phyloP scores from a whole-genome alignment of 345 rosid species.

The Hypericum androsaemum region DNA sequence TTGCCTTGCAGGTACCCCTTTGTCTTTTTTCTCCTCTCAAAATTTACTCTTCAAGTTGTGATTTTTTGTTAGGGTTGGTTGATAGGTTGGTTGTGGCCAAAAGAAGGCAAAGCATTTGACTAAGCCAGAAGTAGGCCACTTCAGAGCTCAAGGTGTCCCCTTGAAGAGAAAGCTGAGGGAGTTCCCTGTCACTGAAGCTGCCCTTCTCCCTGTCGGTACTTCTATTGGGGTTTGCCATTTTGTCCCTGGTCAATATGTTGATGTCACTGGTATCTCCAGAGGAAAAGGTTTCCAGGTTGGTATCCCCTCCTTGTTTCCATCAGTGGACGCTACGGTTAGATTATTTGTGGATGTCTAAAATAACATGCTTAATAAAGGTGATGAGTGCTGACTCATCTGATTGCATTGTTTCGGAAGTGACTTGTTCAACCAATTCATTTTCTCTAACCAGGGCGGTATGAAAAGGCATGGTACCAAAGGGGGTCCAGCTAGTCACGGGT shows the following conservation, averaged over 20 bases:
- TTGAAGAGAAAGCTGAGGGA: conserved; percentile 85
- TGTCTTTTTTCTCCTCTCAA: too few species aligned
- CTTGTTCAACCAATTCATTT: conserved; percentile 6
- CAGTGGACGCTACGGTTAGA: too few species aligned
- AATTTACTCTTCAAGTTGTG: too few species aligned
- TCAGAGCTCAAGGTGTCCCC: conserved; percentile 90
- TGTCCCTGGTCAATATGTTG: conserved; percentile 81
- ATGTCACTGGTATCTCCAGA: conserved; percentile 72
- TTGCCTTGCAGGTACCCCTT: conserved; percentile 57
- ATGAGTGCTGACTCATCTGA: conserved; percentile 4
- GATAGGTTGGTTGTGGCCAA: conserved; percentile 86
- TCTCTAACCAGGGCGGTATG: conserved; percentile 61
- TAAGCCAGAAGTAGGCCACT: conserved; percentile 91
- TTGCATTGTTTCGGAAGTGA: not conserved
- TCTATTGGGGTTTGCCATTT: conserved; percentile 75
- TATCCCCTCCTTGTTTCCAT: not conserved
- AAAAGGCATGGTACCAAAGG: conserved; percentile 57
- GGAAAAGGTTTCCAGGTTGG: conserved; percentile 95
- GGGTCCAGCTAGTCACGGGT: conserved; percentile 72
- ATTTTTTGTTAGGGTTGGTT: conserved; percentile 28
- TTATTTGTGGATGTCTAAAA: too few species aligned
- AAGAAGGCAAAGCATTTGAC: conserved; percentile 90
- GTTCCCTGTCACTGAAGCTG: conserved; percentile 91
- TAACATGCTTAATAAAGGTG: too few species aligned
- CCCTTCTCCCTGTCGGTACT: conserved; percentile 74